Base-by-base conservation (phyloP, 2,329 filamentous ascomycete genomes). In the Fusarium newnesense region DNA sequence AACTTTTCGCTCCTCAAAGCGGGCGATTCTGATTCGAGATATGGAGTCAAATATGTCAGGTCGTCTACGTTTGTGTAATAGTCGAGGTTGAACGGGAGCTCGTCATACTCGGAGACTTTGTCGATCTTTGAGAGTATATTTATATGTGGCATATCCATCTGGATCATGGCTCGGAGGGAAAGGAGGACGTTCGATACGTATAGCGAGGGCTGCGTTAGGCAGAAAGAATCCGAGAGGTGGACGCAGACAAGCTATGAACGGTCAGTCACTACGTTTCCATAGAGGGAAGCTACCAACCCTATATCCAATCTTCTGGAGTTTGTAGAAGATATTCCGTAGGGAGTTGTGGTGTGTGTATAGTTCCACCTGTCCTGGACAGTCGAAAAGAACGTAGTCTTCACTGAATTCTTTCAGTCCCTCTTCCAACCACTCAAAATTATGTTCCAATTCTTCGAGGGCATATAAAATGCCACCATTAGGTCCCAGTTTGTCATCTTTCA, bases 81-180 rank as follows among this genome's bases (percentile, higher is more conserved):
- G 74, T 98, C 95, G 67, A 99, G 91, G 78, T 97, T 97, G 86
- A 99, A 98, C 0, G 95, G 94, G 1, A 99, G 87, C 32, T 94
- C 90, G 52, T 94, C 92, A 79, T 97, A 98, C 59, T 92, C 90
- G 40, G 91, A 86, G 60, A 99, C 87, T 80, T 98, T 98, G 83
- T 99, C 96, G 83, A 99, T 97, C 84, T 99, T 99, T 65, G 95
- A 98, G 32, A 99, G 89, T 70, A 99, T 94, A 79, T 99, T 99
- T 75, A 99, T 87, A 80, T 98, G 94, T 2, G 96, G 95, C 70
- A 98, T 93, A 79, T 98, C 96, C 89, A 99, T 96, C 84, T 98
- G 96, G 60, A 99, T 91, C 96, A 99, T 99, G 77, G 94, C 95
- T 74, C 96, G 93, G 73, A 99, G 90, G 62, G 95, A 96, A 30